Conservation (phyloP, 2,329 filamentous ascomycete genomes). For the Fusarium sp. region DNA sequence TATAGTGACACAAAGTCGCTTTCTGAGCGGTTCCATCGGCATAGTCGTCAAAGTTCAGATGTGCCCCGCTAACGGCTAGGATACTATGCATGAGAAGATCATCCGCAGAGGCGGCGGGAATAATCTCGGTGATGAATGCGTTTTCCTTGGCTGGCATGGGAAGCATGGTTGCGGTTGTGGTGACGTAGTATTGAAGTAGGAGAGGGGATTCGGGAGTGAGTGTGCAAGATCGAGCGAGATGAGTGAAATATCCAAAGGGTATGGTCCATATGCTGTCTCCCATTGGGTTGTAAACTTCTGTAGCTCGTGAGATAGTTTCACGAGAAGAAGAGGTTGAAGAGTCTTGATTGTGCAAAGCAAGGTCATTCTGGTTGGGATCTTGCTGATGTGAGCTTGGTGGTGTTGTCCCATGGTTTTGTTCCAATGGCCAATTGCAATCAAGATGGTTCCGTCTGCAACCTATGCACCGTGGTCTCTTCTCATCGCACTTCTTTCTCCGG, state of each 20-base stretch:
- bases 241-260: neutral
- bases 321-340: neutral
- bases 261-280: neutral
- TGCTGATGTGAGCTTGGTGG: neutral
- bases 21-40: neutral
- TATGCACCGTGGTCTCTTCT: neutral
- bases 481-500: neutral
- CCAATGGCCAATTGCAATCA: neutral
- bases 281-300: neutral
- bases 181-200: neutral
- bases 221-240: neutral
- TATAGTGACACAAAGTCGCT: neutral
- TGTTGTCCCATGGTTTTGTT: neutral
- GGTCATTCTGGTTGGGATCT: neutral
- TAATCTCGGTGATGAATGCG: neutral
- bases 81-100: neutral
- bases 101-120: neutral
- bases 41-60: neutral
- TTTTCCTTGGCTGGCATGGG: neutral
- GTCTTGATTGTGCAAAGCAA: neutral
- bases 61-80: neutral
- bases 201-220: neutral
- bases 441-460: neutral
- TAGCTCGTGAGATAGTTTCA: neutral
- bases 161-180: neutral